Percentiles rank a stretch among this genome's conserved stretches.
These are phyloP conservation scores for Salvia sclarea DNA, from an alignment of 305 asterid genomes.

Conservation along the genomic window DNA sequence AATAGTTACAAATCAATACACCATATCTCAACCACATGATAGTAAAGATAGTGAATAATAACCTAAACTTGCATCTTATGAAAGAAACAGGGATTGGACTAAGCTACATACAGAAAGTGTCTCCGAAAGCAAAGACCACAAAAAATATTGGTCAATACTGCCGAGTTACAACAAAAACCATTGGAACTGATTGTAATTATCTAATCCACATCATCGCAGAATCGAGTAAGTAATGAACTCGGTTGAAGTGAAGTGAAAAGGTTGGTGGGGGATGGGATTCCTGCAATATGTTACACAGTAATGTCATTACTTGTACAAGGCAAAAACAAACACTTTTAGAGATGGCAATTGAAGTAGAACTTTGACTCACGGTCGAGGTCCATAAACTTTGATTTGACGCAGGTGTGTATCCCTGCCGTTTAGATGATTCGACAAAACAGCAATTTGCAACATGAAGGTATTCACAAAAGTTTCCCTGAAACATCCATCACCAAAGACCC, in stretches of 20 bases:
- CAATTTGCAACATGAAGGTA: slow-evolving; percentile 96
- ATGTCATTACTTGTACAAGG: slow-evolving; percentile 1
- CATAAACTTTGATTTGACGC: slow-evolving; percentile 90
- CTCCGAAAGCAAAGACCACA: neutral
- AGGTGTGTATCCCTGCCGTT: slow-evolving; percentile 95
- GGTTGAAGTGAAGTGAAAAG: slow-evolving; percentile 82
- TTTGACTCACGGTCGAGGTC: slow-evolving; percentile 76
- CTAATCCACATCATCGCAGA: slow-evolving; percentile 55
- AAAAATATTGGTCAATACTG: neutral
- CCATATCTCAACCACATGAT: neutral
- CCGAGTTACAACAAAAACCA: neutral
- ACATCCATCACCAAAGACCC: slow-evolving; percentile 23
- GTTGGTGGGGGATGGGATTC: slow-evolving; percentile 87
- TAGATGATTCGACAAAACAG: slow-evolving; percentile 81
- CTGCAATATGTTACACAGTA: slow-evolving; percentile 45
- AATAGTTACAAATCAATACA: neutral
- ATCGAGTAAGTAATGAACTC: slow-evolving; percentile 83
- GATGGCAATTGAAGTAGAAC: slow-evolving; percentile 11
- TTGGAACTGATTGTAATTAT: neutral
- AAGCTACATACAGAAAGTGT: neutral
- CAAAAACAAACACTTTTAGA: neutral
- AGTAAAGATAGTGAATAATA: neutral
- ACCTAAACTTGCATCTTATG: neutral
- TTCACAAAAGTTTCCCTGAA: slow-evolving; percentile 90
- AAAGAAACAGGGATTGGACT: neutral